Evolutionary conservation across 495 filamentous ascomycete genomes (phyloP).

Genomic region (Neurospora sp.): DNA sequence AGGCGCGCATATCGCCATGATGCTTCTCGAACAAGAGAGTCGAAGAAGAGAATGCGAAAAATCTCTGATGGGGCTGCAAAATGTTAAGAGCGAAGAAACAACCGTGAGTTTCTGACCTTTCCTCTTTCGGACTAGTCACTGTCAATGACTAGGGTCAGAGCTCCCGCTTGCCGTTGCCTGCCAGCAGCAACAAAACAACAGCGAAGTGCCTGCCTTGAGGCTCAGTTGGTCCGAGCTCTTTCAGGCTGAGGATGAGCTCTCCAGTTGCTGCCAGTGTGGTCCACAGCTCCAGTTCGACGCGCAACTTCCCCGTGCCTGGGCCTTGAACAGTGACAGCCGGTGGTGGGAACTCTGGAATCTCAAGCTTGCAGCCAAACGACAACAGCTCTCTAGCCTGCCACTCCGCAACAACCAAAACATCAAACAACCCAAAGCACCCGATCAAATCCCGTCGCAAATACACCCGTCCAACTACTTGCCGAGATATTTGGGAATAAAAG

Average conservation of each 20-base stretch:
- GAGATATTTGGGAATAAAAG: not conserved
- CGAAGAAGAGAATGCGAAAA: not conserved
- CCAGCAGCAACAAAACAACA: not conserved
- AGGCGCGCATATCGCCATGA: not conserved
- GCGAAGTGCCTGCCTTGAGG: not conserved
- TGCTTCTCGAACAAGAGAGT: not conserved
- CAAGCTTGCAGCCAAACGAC: conserved; percentile 9
- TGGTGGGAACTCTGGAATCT: conserved; percentile 11
- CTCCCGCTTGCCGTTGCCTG: not conserved
- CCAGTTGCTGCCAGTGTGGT: conserved; percentile 3
- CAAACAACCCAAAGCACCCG: not conserved
- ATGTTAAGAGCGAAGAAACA: not conserved
- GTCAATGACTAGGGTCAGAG: not conserved
- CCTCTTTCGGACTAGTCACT: not conserved
- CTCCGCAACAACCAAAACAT: conserved; percentile 1
- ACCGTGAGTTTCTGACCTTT: not conserved
- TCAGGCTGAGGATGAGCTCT: conserved; percentile 10
- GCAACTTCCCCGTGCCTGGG: conserved; percentile 25
- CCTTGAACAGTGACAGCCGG: conserved; percentile 6
- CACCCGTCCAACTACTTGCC: not conserved
- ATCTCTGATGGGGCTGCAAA: not conserved
- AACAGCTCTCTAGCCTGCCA: conserved; percentile 7
- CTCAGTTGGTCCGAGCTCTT: conserved; percentile 21
- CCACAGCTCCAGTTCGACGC: conserved; percentile 17
- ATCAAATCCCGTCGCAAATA: not conserved